Conservation (phyloP, 306 rosid genomes). For the Inga leiocalycina region DNA sequence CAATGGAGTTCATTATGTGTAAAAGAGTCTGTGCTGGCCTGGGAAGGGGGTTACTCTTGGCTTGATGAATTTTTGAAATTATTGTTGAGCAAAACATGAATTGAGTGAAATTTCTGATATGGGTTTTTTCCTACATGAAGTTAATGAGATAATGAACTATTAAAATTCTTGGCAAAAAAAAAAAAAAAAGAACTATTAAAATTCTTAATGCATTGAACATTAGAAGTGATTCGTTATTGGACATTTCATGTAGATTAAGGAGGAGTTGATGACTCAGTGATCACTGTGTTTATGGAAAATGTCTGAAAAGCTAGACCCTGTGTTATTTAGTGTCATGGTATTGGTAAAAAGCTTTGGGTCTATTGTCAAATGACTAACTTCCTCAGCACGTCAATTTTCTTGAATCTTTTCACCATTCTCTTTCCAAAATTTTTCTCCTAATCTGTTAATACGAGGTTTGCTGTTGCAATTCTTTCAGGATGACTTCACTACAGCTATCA, state of each 20-base stretch:
- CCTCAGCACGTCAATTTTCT: conserved; percentile 8
- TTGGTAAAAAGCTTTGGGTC: conserved; percentile 2
- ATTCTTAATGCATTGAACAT: conserved; percentile 17
- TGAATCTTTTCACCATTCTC: conserved; percentile 5
- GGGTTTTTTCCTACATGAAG: background rate
- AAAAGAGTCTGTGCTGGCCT: background rate
- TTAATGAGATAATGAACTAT: background rate
- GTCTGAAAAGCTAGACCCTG: background rate
- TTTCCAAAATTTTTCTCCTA: background rate
- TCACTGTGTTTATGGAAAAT: background rate
- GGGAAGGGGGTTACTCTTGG: conserved; percentile 17
- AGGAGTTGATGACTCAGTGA: background rate
- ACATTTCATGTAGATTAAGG: conserved; percentile 2
- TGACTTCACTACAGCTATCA: conserved; percentile 69
- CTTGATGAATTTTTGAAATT: conserved; percentile 10
- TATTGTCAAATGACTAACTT: background rate
- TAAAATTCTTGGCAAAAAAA: background rate
- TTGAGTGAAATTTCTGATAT: conserved; percentile 1
- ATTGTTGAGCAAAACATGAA: conserved; percentile 22
- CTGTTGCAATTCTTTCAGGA: conserved; percentile 59
- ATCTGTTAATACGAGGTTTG: conserved; percentile 6
- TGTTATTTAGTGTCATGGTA: background rate
- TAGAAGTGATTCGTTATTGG: conserved; percentile 1
- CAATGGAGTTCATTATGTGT: background rate
- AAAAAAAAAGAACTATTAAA: background rate